phyloP scores from a whole-genome alignment of 73 alveolate genomes.

The Loxodes magnus region DNA sequence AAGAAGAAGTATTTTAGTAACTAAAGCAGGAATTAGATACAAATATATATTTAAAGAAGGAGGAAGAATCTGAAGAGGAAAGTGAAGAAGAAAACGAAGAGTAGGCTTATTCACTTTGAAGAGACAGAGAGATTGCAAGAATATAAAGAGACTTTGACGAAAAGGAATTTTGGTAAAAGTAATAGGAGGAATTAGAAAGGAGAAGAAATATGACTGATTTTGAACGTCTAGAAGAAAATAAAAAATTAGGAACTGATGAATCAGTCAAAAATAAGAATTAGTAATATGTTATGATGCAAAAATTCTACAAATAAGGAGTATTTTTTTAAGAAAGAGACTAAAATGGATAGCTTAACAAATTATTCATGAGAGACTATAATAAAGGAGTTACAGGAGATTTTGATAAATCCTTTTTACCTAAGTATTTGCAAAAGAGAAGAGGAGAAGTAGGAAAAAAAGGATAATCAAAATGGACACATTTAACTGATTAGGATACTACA shows the following conservation, averaged over 20 bases:
- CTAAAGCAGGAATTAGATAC: no score
- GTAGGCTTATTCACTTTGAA: slow-evolving; percentile 89
- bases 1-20: background rate
- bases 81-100: slow-evolving; percentile 34
- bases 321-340: slow-evolving; percentile 75
- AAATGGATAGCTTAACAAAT: slow-evolving; percentile 44
- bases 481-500: slow-evolving; percentile 94
- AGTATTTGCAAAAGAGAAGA: slow-evolving; percentile 81
- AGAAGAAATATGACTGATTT: slow-evolving; percentile 39
- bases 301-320: slow-evolving; percentile 93
- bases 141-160: slow-evolving; percentile 82
- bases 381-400: slow-evolving; percentile 91
- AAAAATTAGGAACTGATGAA: slow-evolving; percentile 80
- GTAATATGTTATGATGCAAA: slow-evolving; percentile 79
- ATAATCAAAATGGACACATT: slow-evolving; percentile 92
- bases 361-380: slow-evolving; percentile 88
- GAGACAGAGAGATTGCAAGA: slow-evolving; percentile 88
- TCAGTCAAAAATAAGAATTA: slow-evolving; percentile 70
- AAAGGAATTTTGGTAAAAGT: slow-evolving; percentile 26
- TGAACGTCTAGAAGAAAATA: slow-evolving; percentile 77
- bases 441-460: slow-evolving; percentile 91
- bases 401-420: slow-evolving; percentile 84
- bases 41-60: slow-evolving; percentile 22
- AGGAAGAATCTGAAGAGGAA: slow-evolving; percentile 33
- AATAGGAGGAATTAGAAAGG: slow-evolving; percentile 45